Conservation (phyloP, 257 asterid genomes). For the Plectranthus barbatus region DNA sequence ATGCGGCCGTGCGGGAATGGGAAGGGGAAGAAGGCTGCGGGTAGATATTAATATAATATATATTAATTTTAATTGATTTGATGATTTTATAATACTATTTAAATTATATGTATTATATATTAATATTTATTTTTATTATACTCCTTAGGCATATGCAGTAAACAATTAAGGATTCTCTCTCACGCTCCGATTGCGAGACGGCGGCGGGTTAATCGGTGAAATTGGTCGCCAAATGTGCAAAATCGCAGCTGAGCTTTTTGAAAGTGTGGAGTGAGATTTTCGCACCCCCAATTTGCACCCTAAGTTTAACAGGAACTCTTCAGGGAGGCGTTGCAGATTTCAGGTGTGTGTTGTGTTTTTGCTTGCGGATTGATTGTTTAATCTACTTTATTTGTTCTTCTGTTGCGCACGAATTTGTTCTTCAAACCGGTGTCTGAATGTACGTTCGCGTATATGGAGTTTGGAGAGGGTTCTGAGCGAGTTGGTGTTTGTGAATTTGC, state of each 20-base stretch:
- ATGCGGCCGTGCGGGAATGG: too few relatives aligned
- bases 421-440: too few relatives aligned
- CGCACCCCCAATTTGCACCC: not conserved
- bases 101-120: too few relatives aligned
- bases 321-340: constrained; percentile 4
- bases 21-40: too few relatives aligned
- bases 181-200: too few relatives aligned
- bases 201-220: not conserved
- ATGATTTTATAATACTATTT: too few relatives aligned
- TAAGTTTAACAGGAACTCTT: not conserved
- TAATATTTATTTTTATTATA: too few relatives aligned
- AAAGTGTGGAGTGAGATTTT: not conserved
- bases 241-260: too few relatives aligned
- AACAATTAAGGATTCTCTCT: too few relatives aligned
- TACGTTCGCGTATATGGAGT: not conserved
- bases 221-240: not conserved
- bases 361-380: not conserved
- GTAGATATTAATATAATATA: too few relatives aligned
- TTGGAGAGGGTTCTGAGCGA: not conserved
- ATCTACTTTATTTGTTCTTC: not conserved
- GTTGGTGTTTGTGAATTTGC: not conserved
- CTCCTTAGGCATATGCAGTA: too few relatives aligned
- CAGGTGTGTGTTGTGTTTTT: not conserved
- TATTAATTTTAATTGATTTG: too few relatives aligned
- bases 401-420: not conserved